These are phyloP conservation scores for Botryosphaeria dothidea DNA, from an alignment of 2,329 filamentous ascomycete genomes.

Conservation along the genomic window DNA sequence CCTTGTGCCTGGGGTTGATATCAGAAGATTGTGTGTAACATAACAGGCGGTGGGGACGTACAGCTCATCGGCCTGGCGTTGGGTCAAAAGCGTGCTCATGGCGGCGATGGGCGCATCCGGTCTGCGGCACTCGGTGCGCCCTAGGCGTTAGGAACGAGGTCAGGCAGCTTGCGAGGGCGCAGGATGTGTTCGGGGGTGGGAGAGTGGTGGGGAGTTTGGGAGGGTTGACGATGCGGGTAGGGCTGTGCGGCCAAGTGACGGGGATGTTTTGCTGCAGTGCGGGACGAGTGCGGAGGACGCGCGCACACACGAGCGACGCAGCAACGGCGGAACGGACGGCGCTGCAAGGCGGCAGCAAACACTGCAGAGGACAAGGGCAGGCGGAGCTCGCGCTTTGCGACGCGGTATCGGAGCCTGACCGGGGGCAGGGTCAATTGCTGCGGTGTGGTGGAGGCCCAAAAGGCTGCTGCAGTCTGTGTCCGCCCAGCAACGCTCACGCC, in stretches of 20 bases:
- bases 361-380: not conserved
- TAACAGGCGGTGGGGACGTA: slow-evolving; percentile 42
- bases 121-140: slow-evolving; percentile 19
- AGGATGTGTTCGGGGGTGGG: slow-evolving; percentile 11
- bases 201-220: slow-evolving; percentile 13
- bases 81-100: slow-evolving; percentile 76
- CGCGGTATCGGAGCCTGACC: not conserved
- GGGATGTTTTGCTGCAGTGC: slow-evolving; percentile 5
- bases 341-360: not conserved
- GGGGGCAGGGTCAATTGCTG: slow-evolving; percentile 8
- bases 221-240: slow-evolving; percentile 17
- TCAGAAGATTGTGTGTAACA: slow-evolving; percentile 19
- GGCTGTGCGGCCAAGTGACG: slow-evolving; percentile 15
- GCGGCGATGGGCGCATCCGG: slow-evolving; percentile 30
- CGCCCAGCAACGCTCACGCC: slow-evolving; percentile 17
- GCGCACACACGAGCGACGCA: not conserved
- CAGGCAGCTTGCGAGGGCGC: slow-evolving; percentile 11
- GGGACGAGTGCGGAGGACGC: slow-evolving; percentile 9
- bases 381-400: not conserved
- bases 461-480: not conserved
- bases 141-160: not conserved
- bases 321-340: not conserved
- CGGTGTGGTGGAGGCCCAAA: slow-evolving; percentile 12
- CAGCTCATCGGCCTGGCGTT: slow-evolving; percentile 86
- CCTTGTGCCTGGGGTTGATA: slow-evolving; percentile 70